Conservation (phyloP, 495 filamentous ascomycete genomes). For the Lepidopterella palustris region DNA sequence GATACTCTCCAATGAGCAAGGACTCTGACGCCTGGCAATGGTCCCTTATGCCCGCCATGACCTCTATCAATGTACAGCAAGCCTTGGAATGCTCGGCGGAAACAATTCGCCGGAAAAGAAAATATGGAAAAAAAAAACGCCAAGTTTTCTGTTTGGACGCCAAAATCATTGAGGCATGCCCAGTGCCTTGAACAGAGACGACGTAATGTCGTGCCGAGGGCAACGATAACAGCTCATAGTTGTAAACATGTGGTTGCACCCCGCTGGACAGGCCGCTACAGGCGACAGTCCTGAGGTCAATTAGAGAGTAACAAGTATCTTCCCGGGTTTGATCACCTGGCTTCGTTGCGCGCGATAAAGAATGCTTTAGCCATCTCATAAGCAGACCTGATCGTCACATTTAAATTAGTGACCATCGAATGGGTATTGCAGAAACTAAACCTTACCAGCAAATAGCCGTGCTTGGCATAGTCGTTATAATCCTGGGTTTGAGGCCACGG, state of each 20-base stretch:
- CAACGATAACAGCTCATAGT: neutral
- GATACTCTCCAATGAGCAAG: neutral
- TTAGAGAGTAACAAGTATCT: neutral
- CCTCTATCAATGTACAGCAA: constrained; percentile 27
- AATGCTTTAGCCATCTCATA: constrained; percentile 77
- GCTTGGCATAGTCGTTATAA: constrained; percentile 95
- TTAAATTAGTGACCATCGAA: constrained; percentile 23
- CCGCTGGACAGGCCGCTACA: neutral
- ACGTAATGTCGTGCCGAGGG: neutral
- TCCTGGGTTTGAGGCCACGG: constrained; percentile 80
- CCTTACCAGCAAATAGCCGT: constrained; percentile 97
- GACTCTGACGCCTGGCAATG: constrained; percentile 15
- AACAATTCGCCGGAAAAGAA: constrained; percentile 1
- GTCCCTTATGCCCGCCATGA: constrained; percentile 1
- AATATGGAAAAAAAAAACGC: constrained; percentile 2
- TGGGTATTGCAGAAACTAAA: neutral
- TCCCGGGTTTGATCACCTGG: neutral
- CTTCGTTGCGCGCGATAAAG: constrained; percentile 45
- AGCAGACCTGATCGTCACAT: constrained; percentile 48
- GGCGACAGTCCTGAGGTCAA: neutral
- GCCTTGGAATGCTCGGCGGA: neutral
- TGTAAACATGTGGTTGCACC: neutral
- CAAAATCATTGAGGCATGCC: neutral
- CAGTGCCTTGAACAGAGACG: neutral
- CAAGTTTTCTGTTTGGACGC: constrained; percentile 1